Conservation (phyloP, 345 rosid genomes). For the Mallotus nudiflorus region DNA sequence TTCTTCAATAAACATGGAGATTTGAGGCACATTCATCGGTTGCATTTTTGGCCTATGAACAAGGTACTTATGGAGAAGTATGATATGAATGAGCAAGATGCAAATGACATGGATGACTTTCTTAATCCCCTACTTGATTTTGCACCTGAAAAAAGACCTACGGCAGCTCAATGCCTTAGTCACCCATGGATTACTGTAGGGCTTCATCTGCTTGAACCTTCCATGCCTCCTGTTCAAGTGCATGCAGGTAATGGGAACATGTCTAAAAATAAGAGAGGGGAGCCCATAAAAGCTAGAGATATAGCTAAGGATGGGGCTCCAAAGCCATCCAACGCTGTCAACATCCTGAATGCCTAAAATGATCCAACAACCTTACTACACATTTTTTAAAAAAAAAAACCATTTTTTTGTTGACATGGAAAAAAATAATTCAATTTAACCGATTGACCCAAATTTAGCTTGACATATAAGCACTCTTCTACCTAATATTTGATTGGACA, state of each 20-base stretch:
- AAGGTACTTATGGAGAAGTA: constrained; percentile 82
- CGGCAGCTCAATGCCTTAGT: constrained; percentile 75
- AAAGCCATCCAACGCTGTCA: constrained; percentile 22
- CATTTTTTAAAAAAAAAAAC: no score
- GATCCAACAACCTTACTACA: no score
- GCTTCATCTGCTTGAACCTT: constrained; percentile 51
- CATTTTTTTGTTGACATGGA: no score
- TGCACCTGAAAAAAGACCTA: constrained; percentile 80
- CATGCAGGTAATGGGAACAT: constrained; percentile 12
- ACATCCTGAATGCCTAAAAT: no score
- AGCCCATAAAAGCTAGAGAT: constrained; percentile 61
- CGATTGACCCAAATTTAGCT: no score
- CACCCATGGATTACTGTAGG: constrained; percentile 77
- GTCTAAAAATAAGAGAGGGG: constrained; percentile 42
- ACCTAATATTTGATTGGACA: no score
- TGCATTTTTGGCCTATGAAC: constrained; percentile 79
- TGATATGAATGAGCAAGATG: constrained; percentile 74
- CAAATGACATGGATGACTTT: constrained; percentile 71
- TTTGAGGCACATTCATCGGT: constrained; percentile 67
- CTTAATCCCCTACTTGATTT: constrained; percentile 78
- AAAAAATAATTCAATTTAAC: no score
- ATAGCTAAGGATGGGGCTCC: constrained; percentile 52
- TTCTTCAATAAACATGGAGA: constrained; percentile 82
- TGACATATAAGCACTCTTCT: no score
- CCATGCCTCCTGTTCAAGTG: constrained; percentile 24